Conservation (phyloP, 2,329 filamentous ascomycete genomes). For the Pseudocercospora ulei region DNA sequence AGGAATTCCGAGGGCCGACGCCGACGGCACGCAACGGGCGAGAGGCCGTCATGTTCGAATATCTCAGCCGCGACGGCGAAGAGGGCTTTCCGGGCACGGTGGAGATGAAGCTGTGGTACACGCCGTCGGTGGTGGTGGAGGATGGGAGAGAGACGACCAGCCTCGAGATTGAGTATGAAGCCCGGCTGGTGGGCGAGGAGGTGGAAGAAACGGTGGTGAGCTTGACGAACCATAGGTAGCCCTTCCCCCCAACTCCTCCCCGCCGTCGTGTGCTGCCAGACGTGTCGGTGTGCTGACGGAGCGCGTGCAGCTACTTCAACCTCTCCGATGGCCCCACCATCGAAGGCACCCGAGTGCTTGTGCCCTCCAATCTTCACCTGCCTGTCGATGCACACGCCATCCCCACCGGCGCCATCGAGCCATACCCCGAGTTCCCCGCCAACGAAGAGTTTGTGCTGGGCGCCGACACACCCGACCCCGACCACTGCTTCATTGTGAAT, state of each 20-base stretch:
- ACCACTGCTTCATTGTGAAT: constrained; percentile 82
- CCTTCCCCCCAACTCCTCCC: neutral
- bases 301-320: constrained; percentile 54
- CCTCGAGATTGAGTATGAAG: constrained; percentile 82
- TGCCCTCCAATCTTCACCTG: constrained; percentile 56
- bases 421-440: constrained; percentile 56
- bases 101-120: constrained; percentile 68
- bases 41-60: constrained; percentile 41
- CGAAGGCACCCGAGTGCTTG: constrained; percentile 51
- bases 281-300: constrained; percentile 16
- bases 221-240: constrained; percentile 86
- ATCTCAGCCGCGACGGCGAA: constrained; percentile 66
- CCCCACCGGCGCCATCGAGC: constrained; percentile 57
- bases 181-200: constrained; percentile 60
- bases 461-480: constrained; percentile 62
- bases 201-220: constrained; percentile 85
- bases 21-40: constrained; percentile 45
- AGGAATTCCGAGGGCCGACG: constrained; percentile 62
- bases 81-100: constrained; percentile 85
- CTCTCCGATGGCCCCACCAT: constrained; percentile 53
- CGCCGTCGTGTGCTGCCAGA: constrained; percentile 6
- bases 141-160: constrained; percentile 56
- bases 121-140: constrained; percentile 56
- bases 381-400: constrained; percentile 65
- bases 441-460: constrained; percentile 62